Base-by-base conservation (phyloP, 148 eudicot genomes). In the Nepenthes gracilis region DNA sequence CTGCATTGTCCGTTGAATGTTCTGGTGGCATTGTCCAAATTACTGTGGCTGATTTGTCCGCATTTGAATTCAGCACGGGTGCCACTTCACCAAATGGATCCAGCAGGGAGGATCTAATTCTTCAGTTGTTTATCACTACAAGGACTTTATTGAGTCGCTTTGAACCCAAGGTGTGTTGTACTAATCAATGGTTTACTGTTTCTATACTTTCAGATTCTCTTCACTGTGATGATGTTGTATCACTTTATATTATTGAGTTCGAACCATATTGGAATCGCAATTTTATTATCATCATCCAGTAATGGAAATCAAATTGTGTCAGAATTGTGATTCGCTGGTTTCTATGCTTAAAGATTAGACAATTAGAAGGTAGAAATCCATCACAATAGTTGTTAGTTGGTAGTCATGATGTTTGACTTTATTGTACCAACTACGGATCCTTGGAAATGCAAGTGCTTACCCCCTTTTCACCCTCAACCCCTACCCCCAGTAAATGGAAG, bases 131-230 rank as follows among this genome's bases (percentile, higher is more conserved):
- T 65, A 58, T 53, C 64, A 55, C 85, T 47, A 79, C 88, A 53
- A 80, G 76, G 76, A 78, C 78, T 35, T 70, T 93, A 40, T 23
- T 89, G 62, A 65, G 55, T 67, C 91, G 81, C 43, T 60, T 71
- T 53, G 79, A 61, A 60, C 70, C 65, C 59, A 73, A 84, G 94
- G 99, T 93, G 70, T 47, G 60, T 61, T 45, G 57, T 59, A 53
- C 37, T 10, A 51, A 38, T 36, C 33, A 38, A 66, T 35, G 48
- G 48, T 36, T 23, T 12, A 47, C 9, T 55, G 14, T 45, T 38
- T 48, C 57, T 33, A n/a, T 57, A n/a, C 5, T 57, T 35, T 57
- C 13, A 49, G 53, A 49, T 49, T 12, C 45, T 8, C 8, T 40
- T 40, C 8, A 3, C 1, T 40, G 45, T 3, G 45, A 40, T 40